Conservation (phyloP, 129 eudicot genomes). For the Daucus carota region DNA sequence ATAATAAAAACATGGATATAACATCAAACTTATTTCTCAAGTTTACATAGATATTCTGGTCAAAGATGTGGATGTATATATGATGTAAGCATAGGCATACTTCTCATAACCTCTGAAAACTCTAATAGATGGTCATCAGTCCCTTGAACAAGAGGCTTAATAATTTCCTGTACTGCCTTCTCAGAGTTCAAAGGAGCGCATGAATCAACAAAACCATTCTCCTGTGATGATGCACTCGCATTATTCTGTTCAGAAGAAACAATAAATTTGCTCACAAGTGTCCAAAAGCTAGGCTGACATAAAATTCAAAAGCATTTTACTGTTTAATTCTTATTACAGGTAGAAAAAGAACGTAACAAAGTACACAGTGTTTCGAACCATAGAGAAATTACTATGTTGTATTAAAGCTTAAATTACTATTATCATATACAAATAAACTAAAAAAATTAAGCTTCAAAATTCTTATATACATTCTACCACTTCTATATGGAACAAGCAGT, state of each 20-base stretch:
- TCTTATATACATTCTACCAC: too few species aligned
- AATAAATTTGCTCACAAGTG: neutral
- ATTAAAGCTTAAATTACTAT: neutral
- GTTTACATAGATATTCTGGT: neutral
- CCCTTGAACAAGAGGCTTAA: slow-evolving; percentile 69
- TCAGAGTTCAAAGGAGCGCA: slow-evolving; percentile 49
- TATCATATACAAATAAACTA: too few species aligned
- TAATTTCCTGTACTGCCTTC: slow-evolving; percentile 68
- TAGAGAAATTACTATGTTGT: neutral
- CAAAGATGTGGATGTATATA: neutral
- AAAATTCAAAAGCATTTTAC: neutral
- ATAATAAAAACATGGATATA: neutral
- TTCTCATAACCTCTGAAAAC: slow-evolving; percentile 93
- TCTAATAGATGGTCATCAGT: slow-evolving; percentile 80
- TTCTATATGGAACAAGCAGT: too few species aligned
- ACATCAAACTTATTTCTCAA: neutral
- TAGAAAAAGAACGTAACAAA: neutral
- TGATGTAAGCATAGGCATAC: slow-evolving; percentile 31
- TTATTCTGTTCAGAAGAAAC: slow-evolving; percentile 30
- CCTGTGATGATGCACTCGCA: slow-evolving; percentile 36
- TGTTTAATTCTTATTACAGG: neutral
- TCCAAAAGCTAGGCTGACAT: neutral
- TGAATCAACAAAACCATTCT: slow-evolving; percentile 50
- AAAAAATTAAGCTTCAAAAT: too few species aligned
- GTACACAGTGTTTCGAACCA: neutral